These are phyloP conservation scores for Melocanna baccifera DNA, from an alignment of 176 grass and related monocot genomes.

Conservation along the genomic window DNA sequence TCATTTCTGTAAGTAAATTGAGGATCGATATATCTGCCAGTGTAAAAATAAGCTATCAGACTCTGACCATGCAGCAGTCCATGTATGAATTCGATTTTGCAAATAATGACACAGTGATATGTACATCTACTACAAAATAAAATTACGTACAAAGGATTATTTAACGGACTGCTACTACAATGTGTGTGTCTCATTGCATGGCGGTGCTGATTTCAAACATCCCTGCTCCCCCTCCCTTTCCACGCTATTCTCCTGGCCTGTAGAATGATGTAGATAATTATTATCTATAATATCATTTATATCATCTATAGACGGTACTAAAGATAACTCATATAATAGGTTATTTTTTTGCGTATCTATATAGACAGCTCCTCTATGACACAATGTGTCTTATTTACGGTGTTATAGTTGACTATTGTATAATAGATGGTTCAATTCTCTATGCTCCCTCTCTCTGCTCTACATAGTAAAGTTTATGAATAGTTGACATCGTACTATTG, in stretches of 20 bases:
- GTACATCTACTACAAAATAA: constrained; percentile 24
- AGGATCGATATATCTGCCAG: background rate
- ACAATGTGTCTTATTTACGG: too few relatives aligned
- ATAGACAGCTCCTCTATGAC: too few relatives aligned
- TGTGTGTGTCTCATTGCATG: background rate
- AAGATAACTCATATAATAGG: too few relatives aligned
- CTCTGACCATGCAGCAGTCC: constrained; percentile 12
- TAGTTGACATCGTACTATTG: too few relatives aligned
- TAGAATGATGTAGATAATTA: too few relatives aligned
- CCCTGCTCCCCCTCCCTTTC: background rate
- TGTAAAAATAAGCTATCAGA: constrained; percentile 14
- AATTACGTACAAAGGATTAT: background rate
- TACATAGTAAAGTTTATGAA: too few relatives aligned
- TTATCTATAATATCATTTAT: too few relatives aligned
- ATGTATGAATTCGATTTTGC: constrained; percentile 9
- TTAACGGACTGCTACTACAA: background rate
- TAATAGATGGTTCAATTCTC: too few relatives aligned
- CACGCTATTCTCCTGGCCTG: background rate
- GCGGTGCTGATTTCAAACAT: constrained; percentile 1
- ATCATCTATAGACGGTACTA: too few relatives aligned
- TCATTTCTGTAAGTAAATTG: background rate
- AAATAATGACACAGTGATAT: constrained; percentile 9
- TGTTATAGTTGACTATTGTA: too few relatives aligned
- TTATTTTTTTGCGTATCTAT: too few relatives aligned
- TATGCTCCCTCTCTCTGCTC: too few relatives aligned